These are phyloP conservation scores for Tylopilus subfusipes DNA, from an alignment of 768 basidiomycete species.

Conservation along the genomic window DNA sequence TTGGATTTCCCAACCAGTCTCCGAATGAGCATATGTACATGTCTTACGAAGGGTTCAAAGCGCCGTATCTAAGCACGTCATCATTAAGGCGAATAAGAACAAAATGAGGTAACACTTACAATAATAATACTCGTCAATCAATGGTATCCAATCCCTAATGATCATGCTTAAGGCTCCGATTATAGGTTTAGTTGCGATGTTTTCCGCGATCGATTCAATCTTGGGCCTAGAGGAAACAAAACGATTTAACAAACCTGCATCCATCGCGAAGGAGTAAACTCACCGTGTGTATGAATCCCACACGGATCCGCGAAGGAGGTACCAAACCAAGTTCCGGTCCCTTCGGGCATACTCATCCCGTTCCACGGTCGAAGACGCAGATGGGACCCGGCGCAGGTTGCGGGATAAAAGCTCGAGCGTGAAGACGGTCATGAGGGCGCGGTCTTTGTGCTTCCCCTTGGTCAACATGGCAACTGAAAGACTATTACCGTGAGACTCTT, in stretches of 20 bases:
- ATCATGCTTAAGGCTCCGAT: slow-evolving; percentile 67
- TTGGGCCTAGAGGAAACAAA: slow-evolving; percentile 57
- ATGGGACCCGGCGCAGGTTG: slow-evolving; percentile 64
- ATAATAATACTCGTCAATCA: slow-evolving; percentile 90
- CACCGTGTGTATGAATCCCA: slow-evolving; percentile 80
- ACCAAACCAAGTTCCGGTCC: slow-evolving; percentile 81
- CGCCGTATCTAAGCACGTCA: slow-evolving; percentile 37
- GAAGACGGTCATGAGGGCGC: slow-evolving; percentile 63
- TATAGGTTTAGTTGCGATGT: slow-evolving; percentile 54
- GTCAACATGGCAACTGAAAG: slow-evolving; percentile 24
- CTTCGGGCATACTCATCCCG: slow-evolving; percentile 76
- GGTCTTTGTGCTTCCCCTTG: slow-evolving; percentile 35
- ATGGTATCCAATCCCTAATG: slow-evolving; percentile 80
- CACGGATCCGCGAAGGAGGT: slow-evolving; percentile 79
- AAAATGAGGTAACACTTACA: slow-evolving; percentile 47
- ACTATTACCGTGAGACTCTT: slow-evolving; percentile 1
- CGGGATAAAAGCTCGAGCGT: slow-evolving; percentile 72
- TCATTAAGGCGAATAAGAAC: not conserved
- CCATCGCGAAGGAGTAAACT: slow-evolving; percentile 15
- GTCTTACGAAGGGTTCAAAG: slow-evolving; percentile 32
- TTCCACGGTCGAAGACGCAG: slow-evolving; percentile 61
- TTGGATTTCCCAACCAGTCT: not conserved
- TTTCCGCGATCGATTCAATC: slow-evolving; percentile 58
- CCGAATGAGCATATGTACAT: slow-evolving; percentile 6
- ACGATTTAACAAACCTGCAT: not conserved